Percentiles rank a stretch among this genome's conserved stretches.
Evolutionary conservation across 2,329 filamentous ascomycete species (phyloP).

Genomic region (Paraphoma chrysanthemicola): DNA sequence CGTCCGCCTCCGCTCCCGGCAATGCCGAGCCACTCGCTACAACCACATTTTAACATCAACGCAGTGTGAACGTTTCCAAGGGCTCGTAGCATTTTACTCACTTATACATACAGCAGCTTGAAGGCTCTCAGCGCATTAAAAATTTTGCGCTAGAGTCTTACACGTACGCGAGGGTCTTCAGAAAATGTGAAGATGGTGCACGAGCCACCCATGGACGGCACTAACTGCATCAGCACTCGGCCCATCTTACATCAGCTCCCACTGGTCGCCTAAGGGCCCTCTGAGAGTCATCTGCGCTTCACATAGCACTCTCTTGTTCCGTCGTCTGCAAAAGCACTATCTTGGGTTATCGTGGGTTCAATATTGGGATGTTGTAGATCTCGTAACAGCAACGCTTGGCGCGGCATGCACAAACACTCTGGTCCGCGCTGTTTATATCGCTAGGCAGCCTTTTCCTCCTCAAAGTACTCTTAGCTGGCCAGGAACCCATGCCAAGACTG

Average conservation of each 20-base stretch:
- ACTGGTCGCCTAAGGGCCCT: not conserved
- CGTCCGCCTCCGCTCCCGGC: constrained; percentile 84
- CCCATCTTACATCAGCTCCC: not conserved
- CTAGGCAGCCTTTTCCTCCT: not conserved
- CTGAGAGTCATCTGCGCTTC: not conserved
- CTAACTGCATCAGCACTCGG: not conserved
- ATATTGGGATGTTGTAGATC: not conserved
- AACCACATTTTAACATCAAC: too few species aligned
- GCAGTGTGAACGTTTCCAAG: too few species aligned
- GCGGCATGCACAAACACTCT: not conserved
- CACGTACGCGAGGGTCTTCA: too few species aligned
- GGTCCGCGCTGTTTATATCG: not conserved
- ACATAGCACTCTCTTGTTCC: not conserved
- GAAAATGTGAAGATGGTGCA: too few species aligned
- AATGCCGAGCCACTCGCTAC: constrained; percentile 73
- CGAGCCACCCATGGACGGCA: too few species aligned
- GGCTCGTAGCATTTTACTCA: too few species aligned
- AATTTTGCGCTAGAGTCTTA: too few species aligned
- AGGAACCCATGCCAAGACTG: not conserved
- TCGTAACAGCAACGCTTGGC: not conserved
- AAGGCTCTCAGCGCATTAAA: too few species aligned
- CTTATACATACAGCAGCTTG: too few species aligned
- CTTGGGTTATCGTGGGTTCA: too few species aligned
- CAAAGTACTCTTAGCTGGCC: not conserved
- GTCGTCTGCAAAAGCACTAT: not conserved